Conservation (phyloP, 1,139 yeast genomes). For the Zygosaccharomyces pseudobailii region DNA sequence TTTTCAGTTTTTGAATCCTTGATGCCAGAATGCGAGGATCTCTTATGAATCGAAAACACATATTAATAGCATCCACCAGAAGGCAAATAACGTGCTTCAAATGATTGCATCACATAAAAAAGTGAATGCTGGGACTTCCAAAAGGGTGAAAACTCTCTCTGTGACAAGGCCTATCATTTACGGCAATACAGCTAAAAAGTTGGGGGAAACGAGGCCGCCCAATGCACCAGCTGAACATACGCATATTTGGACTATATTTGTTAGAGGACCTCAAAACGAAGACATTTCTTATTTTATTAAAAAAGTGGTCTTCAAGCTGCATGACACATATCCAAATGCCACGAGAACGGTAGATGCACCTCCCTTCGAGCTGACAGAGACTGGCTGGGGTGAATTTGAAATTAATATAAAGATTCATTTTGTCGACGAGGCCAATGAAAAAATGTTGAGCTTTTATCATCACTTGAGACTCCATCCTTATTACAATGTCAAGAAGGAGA, state of each 20-base stretch:
- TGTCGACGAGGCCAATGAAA: conserved; percentile 81
- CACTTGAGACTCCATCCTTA: conserved; percentile 91
- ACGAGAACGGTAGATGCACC: conserved; percentile 81
- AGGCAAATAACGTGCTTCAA: neutral
- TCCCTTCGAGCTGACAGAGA: conserved; percentile 92
- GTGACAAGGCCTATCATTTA: conserved; percentile 80
- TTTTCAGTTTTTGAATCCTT: neutral
- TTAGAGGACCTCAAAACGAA: conserved; percentile 76
- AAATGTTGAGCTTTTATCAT: conserved; percentile 80
- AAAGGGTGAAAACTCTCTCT: conserved; percentile 55
- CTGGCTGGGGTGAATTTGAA: conserved; percentile 99
- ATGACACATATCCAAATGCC: conserved; percentile 87
- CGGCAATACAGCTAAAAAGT: conserved; percentile 80
- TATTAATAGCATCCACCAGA: neutral
- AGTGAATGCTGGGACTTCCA: conserved; percentile 27
- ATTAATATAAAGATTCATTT: conserved; percentile 83
- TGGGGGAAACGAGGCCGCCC: conserved; percentile 58
- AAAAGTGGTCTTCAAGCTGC: conserved; percentile 88
- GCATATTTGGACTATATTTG: conserved; percentile 92
- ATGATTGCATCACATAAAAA: neutral
- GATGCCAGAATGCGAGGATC: neutral
- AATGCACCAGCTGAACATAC: conserved; percentile 87
- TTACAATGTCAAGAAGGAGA: conserved; percentile 15
- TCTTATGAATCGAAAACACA: neutral
- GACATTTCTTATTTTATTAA: conserved; percentile 82